A percentile compares a stretch with the other conserved stretches of the same genome.
Evolutionary conservation across 164 flowering plant genomes (phyloP).

Genomic region (Aristolochia fimbriata): DNA sequence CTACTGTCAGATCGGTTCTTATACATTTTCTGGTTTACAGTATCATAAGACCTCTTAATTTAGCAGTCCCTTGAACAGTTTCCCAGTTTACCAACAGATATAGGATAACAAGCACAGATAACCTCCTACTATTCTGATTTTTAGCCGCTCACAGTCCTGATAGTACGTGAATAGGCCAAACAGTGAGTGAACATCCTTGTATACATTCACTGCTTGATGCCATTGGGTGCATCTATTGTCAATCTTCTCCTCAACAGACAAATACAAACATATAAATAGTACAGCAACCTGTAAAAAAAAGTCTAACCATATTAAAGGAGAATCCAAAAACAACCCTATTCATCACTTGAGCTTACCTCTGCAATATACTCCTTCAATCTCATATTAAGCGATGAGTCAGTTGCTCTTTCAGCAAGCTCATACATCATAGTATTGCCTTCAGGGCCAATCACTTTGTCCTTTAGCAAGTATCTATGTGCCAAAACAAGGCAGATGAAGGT

Average conservation of each 20-base stretch:
- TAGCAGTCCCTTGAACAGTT: too few relatives aligned
- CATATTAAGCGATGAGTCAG: constrained; percentile 36
- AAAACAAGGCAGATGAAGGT: constrained; percentile 6
- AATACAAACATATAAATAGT: constrained; percentile 13
- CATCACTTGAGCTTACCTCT: constrained; percentile 31
- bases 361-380: constrained; percentile 51
- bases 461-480: constrained; percentile 57
- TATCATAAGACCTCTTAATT: too few relatives aligned
- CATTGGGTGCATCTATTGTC: constrained; percentile 13
- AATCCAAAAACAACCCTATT: constrained; percentile 5
- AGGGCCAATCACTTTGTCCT: constrained; percentile 62
- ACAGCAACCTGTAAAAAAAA: constrained; percentile 2
- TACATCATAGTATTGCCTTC: constrained; percentile 61
- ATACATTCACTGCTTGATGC: too few relatives aligned
- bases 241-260: constrained; percentile 16
- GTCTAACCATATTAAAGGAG: constrained; percentile 12
- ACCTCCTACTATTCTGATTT: too few relatives aligned
- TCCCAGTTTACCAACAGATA: too few relatives aligned
- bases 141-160: constrained; percentile 11
- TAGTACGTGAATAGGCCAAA: background rate
- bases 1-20: too few relatives aligned
- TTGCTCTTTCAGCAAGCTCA: constrained; percentile 82
- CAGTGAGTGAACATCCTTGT: too few relatives aligned
- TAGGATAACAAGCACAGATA: background rate
- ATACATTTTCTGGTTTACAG: too few relatives aligned